These are phyloP conservation scores for Backusella mclennaniae DNA, from an alignment of 192 early-diverging fungal genomes.

Conservation along the genomic window DNA sequence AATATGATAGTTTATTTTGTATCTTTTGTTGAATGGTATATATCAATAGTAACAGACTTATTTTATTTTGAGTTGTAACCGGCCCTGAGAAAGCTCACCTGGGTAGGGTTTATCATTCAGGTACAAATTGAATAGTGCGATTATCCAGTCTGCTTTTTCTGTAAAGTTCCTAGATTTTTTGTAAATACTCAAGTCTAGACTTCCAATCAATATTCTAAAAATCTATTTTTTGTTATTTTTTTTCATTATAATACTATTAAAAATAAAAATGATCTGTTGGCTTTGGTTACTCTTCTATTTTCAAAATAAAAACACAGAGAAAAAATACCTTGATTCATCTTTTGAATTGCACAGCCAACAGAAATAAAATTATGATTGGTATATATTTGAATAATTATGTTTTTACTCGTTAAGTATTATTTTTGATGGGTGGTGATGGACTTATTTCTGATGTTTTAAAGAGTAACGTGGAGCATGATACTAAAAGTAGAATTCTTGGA, in stretches of 20 bases:
- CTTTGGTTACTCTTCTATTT: not conserved
- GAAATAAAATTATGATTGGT: not conserved
- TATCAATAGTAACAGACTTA: not conserved
- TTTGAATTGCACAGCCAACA: too few relatives aligned
- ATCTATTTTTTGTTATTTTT: not conserved
- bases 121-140: not conserved
- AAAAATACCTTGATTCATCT: too few relatives aligned
- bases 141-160: not conserved
- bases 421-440: not conserved
- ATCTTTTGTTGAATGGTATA: not conserved
- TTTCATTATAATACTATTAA: too few relatives aligned
- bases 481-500: not conserved
- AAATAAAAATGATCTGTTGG: not conserved
- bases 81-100: not conserved
- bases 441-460: not conserved
- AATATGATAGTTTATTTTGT: not conserved
- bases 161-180: not conserved
- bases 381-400: not conserved
- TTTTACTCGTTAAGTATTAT: not conserved
- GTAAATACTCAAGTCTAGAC: not conserved
- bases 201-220: not conserved
- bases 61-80: not conserved
- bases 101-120: not conserved
- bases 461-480: not conserved
- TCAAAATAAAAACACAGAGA: too few relatives aligned